Percentiles rank a stretch among this genome's conserved stretches.
Conservation (phyloP, 139 green algal genomes). For the Trebouxia sp. region DNA sequence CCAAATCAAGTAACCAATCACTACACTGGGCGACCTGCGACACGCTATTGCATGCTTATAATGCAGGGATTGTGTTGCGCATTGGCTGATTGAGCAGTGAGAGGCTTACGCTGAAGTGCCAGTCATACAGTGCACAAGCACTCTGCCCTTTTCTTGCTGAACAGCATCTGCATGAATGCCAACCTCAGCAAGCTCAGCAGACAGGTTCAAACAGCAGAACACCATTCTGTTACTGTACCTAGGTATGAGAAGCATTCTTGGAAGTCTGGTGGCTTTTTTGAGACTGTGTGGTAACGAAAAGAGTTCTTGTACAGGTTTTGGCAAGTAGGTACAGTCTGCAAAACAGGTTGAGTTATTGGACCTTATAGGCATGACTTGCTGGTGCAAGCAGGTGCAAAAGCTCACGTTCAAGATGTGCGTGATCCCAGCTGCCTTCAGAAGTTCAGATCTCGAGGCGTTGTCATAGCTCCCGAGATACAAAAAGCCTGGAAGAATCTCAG, state of each 20-base stretch:
- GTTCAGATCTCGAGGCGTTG: conserved; percentile 80
- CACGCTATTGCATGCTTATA: background rate
- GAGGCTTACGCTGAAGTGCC: conserved; percentile 58
- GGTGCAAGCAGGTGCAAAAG: background rate
- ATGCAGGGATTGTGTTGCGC: background rate
- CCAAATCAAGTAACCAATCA: conserved; percentile 87
- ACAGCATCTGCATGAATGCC: conserved; percentile 30
- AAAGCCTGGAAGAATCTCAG: conserved; percentile 77
- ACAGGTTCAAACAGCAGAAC: too few relatives aligned
- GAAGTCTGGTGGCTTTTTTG: conserved; percentile 57
- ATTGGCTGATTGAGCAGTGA: background rate
- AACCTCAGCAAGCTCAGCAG: background rate
- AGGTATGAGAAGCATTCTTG: conserved; percentile 79
- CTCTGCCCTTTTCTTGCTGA: conserved; percentile 39
- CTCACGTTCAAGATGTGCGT: conserved; percentile 87
- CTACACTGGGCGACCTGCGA: conserved; percentile 46
- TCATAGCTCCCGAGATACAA: conserved; percentile 92
- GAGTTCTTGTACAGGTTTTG: conserved; percentile 89
- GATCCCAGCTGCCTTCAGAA: conserved; percentile 84
- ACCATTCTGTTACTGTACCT: too few relatives aligned
- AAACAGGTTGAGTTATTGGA: background rate
- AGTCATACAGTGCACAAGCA: conserved; percentile 82
- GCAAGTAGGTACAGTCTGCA: conserved; percentile 83
- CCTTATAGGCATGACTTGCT: background rate
- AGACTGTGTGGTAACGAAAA: conserved; percentile 84